Conservation (phyloP, 1,284 basidiomycete species). For the Lignosus rhinocerotis region DNA sequence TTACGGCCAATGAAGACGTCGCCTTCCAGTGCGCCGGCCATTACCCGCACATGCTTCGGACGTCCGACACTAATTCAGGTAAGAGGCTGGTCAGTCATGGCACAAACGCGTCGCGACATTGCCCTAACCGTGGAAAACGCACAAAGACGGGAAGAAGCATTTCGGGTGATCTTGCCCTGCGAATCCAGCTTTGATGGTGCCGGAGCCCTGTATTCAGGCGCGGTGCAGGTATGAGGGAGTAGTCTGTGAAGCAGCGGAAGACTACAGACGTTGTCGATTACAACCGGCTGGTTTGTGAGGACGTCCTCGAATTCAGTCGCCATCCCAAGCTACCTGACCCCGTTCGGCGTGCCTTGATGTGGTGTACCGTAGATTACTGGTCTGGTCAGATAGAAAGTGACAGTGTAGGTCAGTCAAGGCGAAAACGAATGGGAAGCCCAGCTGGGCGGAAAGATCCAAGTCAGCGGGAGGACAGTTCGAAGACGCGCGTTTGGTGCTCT, state of each 20-base stretch:
- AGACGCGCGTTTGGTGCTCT: constrained; percentile 16
- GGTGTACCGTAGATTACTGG: constrained; percentile 1
- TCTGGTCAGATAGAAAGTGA: constrained; percentile 7
- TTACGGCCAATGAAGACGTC: constrained; percentile 92
- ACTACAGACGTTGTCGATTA: constrained; percentile 89
- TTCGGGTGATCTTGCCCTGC: constrained; percentile 97
- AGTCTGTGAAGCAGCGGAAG: constrained; percentile 6
- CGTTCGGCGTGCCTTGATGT: background rate
- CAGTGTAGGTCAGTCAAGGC: constrained; percentile 10
- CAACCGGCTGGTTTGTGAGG: constrained; percentile 90
- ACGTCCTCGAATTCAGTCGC: constrained; percentile 87
- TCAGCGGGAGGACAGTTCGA: constrained; percentile 11
- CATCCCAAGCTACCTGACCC: constrained; percentile 37
- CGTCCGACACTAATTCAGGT: constrained; percentile 74
- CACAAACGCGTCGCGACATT: constrained; percentile 28
- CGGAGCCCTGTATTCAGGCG: constrained; percentile 72
- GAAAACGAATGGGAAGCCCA: constrained; percentile 10
- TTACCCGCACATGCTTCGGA: constrained; percentile 94
- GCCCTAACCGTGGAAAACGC: constrained; percentile 50
- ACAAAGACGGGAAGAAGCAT: constrained; percentile 98
- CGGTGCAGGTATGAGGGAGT: background rate
- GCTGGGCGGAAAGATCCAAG: constrained; percentile 8
- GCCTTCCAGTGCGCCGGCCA: constrained; percentile 93
- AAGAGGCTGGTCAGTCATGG: constrained; percentile 24
- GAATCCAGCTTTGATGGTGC: constrained; percentile 97